Base-by-base conservation (phyloP, 1,284 basidiomycete species). In the Cronartium quercuum region DNA sequence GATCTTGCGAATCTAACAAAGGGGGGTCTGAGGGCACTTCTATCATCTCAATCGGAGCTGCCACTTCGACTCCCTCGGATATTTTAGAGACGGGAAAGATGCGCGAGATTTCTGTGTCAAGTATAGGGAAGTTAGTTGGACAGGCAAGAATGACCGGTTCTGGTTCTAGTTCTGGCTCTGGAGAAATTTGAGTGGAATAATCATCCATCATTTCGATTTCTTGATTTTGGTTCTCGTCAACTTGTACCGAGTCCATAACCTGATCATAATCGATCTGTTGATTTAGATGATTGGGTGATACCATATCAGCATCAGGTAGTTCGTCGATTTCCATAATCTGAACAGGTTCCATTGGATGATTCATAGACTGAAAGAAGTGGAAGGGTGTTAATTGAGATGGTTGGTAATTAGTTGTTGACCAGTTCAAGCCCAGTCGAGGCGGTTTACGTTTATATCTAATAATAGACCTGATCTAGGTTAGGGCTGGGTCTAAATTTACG, bases 201-300 rank as follows among this genome's bases (percentile, higher is more conserved):
- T 65, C 63, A 40, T 65, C 63, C 13, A 40, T 38, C 63, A 65
- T 65, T 44, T 65, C 63, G 34, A 65, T 40, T 44, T 65, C 63
- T 15, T 21, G 24, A 21, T 60, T 18, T 38, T 38, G 38, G 34
- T 15, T 18, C 18, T 65, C 34, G 34, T 35, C 29, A 18, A n/a
- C 13, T 65, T 65, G 34, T 15, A 65, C 21, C 21, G 38, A 9
- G 34, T 21, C 37, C 63, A 65, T 65, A 41, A 65, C 29, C 44
- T 65, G 63, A 42, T 65, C 63, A 12, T n/a, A n/a, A 24, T 65
- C 37, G 7, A n/a, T 41, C n/a, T 65, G 63, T 12, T n/a, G 38
- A 24, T 65, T 21, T 2, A 65, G n/a, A 12, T 7, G 6, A 44
- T 65, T 41, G 21, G 63, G 63, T 10, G 63, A 65, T 37, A 65